Evolutionary conservation across 2,329 filamentous ascomycete species (phyloP), one percentile per base, ranked within the genome.

Genomic region (Fusarium caatingaense): DNA sequence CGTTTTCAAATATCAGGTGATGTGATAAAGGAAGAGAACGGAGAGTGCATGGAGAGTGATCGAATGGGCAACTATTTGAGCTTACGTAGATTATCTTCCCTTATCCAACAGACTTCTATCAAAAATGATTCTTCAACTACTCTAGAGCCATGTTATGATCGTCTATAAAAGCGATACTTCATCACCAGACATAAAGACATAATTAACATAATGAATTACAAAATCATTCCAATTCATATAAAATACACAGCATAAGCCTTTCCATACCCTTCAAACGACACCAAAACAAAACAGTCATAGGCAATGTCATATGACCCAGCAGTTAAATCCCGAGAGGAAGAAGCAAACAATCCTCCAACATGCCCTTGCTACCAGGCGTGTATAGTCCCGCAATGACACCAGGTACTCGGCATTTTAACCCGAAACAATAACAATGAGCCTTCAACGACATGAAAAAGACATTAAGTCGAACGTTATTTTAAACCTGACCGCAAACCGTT

Each of bases 181-280:
- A 12, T 53, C 13, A 13, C 18, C 8, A 37, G 28, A n/a, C 8
- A 16, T 11, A 20, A 10, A 11, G 18, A 40, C 5, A 37, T 10
- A 16, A 7, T 30, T 16, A 1, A 13, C 8, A 45, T 10, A n/a
- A n/a, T 15, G 18, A 8, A 30, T 48, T 32, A 44, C 21, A 45
- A 49, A n/a, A 25, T 10, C 28, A 32, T 63, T 48, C 51, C 32
- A 47, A 55, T 47, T 58, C 34, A 51, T 57, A 18, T 49, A 47
- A 60, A 58, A 67, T 69, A 57, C 32, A 45, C 23, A 25, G 25
- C n/a, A 23, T 41, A 67, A 45, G 53, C 50, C 20, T 69, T 63
- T 63, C 51, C 18, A n/a, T 15, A 16, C 23, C 37, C 30, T 23
- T 40, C 34, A 37, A n/a, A 6, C 34, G 34, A 37, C 18, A 37